Base-by-base conservation (phyloP, 2,329 filamentous ascomycete genomes). In the Aplosporella prunicola region DNA sequence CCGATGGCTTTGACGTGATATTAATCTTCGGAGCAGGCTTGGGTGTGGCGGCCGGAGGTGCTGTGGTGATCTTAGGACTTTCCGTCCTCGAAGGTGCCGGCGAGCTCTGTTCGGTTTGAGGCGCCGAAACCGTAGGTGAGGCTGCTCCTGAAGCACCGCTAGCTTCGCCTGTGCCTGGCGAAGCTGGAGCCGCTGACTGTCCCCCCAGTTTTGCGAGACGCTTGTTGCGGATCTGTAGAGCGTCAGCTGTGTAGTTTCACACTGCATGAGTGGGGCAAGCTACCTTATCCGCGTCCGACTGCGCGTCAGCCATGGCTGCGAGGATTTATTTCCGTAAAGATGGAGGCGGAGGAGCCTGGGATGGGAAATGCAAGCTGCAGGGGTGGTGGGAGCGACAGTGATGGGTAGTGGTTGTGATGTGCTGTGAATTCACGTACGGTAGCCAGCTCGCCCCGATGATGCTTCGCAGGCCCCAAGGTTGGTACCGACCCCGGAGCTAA, bases 181-280 rank as follows among this genome's bases (percentile, higher is more conserved):
- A 35, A 16, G 31, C 20, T 17, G 47, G 33, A 48, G 32, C 31
- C 23, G 38, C 25, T 15, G 38, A 40, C 36, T 47, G 45, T 15
- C 63, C 67, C 26, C 68, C 71, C 29, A 80, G 66, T 57, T 79
- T 80, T 40, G 76, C 76, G 33, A 80, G 67, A 37, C 77, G 74
- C 63, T 80, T 80, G 52, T 71, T 75, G 50, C 77, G 75, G 56
- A 80, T 80, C 76, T 80, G 51, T 33, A 20, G 44, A 31, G 47
- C 45, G 46, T 57, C 51, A 60, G 55, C 46, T 41, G 29, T 20
- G 24, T 14, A 32, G 30, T 8, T 47, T 47, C 43, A 45, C 52
- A 15, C 29, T 20, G 29, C 22, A 20, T 24, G 23, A 23, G 31
- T 20, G 13, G 24, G 32, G 30, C 24, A 35, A 33, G 32, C 15